These are phyloP conservation scores for Purshia tridentata DNA, from an alignment of 306 rosid species.

Conservation along the genomic window DNA sequence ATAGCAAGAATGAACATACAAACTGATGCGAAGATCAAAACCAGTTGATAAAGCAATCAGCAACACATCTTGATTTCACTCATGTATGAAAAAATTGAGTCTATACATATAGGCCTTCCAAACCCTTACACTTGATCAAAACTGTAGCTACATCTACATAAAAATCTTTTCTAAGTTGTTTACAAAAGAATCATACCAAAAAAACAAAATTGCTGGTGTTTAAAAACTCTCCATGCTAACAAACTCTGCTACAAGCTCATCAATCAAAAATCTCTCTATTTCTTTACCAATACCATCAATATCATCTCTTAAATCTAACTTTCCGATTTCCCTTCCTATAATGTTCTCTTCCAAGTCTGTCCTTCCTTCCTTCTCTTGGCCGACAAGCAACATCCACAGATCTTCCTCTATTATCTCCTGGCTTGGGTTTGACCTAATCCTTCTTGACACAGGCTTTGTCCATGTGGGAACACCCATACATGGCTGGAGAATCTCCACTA, in stretches of 20 bases:
- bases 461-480: slow-evolving; percentile 46
- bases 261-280: slow-evolving; percentile 55
- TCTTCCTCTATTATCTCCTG: slow-evolving; percentile 63
- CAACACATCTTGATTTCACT: slow-evolving; percentile 23
- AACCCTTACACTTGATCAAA: slow-evolving; percentile 39
- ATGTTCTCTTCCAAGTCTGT: slow-evolving; percentile 36
- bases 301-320: slow-evolving; percentile 63
- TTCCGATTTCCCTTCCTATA: slow-evolving; percentile 50
- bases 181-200: not conserved
- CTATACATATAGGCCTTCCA: slow-evolving; percentile 32
- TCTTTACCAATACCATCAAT: slow-evolving; percentile 57
- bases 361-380: slow-evolving; percentile 50
- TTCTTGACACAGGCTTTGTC: slow-evolving; percentile 53
- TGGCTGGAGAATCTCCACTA: slow-evolving; percentile 54
- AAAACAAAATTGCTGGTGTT: slow-evolving; percentile 27
- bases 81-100: slow-evolving; percentile 36
- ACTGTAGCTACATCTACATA: slow-evolving; percentile 29
- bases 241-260: slow-evolving; percentile 65
- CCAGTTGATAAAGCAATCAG: not conserved
- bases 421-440: slow-evolving; percentile 39
- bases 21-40: not conserved
- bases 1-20: not conserved
- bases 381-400: slow-evolving; percentile 64
- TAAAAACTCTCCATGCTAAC: slow-evolving; percentile 38
- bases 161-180: slow-evolving; percentile 18